Percentiles rank a stretch among this genome's conserved stretches.
These are phyloP conservation scores for Candida arabinofermentans DNA, from an alignment of 805 yeast species.

Conservation along the genomic window DNA sequence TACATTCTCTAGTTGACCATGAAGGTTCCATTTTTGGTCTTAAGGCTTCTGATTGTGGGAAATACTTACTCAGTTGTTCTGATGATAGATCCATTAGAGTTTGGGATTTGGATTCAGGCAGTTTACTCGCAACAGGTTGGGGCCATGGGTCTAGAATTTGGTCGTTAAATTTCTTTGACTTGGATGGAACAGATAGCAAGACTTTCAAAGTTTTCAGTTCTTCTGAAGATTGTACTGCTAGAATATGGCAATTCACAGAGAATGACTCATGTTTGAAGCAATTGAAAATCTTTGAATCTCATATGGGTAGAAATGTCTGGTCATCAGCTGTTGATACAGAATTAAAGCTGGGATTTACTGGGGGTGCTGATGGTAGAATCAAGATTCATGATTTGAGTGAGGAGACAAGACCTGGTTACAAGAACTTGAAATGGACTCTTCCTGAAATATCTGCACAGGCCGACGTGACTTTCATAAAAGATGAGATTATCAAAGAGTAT, in stretches of 20 bases:
- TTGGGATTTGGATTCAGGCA: slow-evolving; percentile 60
- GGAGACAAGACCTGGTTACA: slow-evolving; percentile 28
- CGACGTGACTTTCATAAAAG: slow-evolving; percentile 30
- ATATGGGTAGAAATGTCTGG: slow-evolving; percentile 88
- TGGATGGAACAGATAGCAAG: slow-evolving; percentile 19
- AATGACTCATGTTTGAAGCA: slow-evolving; percentile 36
- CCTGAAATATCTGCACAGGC: slow-evolving; percentile 31
- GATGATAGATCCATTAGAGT: slow-evolving; percentile 88
- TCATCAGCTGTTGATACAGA: slow-evolving; percentile 53
- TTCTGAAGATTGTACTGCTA: slow-evolving; percentile 83
- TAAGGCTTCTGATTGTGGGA: slow-evolving; percentile 51
- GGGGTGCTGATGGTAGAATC: slow-evolving; percentile 91
- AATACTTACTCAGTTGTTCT: slow-evolving; percentile 72
- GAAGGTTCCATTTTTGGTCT: slow-evolving; percentile 92
- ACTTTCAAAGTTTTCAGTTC: slow-evolving; percentile 50
- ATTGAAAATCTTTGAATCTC: slow-evolving; percentile 56
- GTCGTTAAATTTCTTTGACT: slow-evolving; percentile 59
- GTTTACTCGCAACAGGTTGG: slow-evolving; percentile 78
- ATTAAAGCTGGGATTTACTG: slow-evolving; percentile 60
- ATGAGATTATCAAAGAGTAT: slow-evolving; percentile 62
- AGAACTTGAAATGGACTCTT: slow-evolving; percentile 27
- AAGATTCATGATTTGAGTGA: slow-evolving; percentile 53
- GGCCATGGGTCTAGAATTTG: slow-evolving; percentile 96
- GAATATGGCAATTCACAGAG: slow-evolving; percentile 61
- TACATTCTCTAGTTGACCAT: slow-evolving; percentile 65